Evolutionary conservation across 495 filamentous ascomycete genomes (phyloP).

Genomic region (Penicillium salamii): DNA sequence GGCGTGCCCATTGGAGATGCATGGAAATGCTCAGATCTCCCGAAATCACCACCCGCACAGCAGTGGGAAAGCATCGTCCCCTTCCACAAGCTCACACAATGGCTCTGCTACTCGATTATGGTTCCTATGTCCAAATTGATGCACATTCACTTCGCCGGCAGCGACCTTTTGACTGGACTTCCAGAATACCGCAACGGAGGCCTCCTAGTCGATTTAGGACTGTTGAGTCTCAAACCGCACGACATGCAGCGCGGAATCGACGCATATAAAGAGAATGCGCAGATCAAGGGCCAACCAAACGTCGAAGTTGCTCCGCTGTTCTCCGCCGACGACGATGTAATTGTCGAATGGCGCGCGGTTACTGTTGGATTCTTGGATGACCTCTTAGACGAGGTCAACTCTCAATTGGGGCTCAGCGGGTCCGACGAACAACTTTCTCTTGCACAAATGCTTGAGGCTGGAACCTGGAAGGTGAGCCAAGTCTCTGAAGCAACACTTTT

Average conservation of each 20-base stretch:
- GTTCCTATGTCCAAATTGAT: conserved; percentile 64
- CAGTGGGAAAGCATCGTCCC: conserved; percentile 94
- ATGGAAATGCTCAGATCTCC: conserved; percentile 86
- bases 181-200: conserved; percentile 72
- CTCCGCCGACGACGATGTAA: conserved; percentile 61
- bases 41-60: conserved; percentile 64
- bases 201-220: conserved; percentile 62
- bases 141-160: conserved; percentile 61
- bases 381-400: conserved; percentile 60
- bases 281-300: conserved; percentile 69
- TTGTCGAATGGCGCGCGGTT: conserved; percentile 67
- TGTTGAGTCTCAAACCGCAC: conserved; percentile 57
- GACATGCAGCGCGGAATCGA: conserved; percentile 62
- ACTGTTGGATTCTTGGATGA: conserved; percentile 68
- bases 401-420: conserved; percentile 51
- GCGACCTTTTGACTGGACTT: conserved; percentile 62
- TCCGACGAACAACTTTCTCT: conserved; percentile 51
- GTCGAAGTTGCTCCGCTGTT: conserved; percentile 67
- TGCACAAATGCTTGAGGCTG: conserved; percentile 69
- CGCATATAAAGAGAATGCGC: conserved; percentile 69
- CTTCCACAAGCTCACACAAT: conserved; percentile 75
- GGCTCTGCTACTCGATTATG: conserved; percentile 73
- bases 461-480: conserved; percentile 75
- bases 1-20: conserved; percentile 89
- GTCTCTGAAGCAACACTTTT: not conserved